Evolutionary conservation across 257 asterid genomes (phyloP).

Genomic region (Jaltomata sinuosa): DNA sequence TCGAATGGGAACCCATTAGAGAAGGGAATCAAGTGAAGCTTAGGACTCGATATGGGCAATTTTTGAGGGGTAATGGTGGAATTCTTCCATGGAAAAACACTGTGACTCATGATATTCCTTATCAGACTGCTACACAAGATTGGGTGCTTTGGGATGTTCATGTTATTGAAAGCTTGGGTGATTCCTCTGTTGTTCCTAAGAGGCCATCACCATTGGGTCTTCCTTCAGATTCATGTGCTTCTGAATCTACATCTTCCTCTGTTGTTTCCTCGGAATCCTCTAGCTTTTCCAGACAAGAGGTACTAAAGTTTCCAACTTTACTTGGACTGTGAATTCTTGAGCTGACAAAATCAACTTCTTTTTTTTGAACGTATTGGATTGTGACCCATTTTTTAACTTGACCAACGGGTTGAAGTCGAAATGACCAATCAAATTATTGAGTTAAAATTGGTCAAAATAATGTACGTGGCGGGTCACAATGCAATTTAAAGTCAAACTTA

Average conservation of each 20-base stretch:
- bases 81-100: constrained; percentile 91
- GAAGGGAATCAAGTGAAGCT: constrained; percentile 64
- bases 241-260: constrained; percentile 53
- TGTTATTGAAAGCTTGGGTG: constrained; percentile 44
- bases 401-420: background rate
- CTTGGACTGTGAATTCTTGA: background rate
- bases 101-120: constrained; percentile 85
- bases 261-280: constrained; percentile 44
- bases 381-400: background rate
- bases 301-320: constrained; percentile 6
- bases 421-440: background rate
- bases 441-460: background rate
- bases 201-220: constrained; percentile 17
- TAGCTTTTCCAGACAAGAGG: constrained; percentile 68
- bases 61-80: constrained; percentile 78
- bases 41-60: constrained; percentile 86
- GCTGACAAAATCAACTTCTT: background rate
- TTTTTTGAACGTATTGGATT: background rate
- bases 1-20: constrained; percentile 90
- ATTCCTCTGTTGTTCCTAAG: constrained; percentile 25
- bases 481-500: background rate
- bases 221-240: constrained; percentile 40
- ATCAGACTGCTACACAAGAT: constrained; percentile 70
- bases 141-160: constrained; percentile 86
- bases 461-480: background rate